Evolutionary conservation across 1,284 basidiomycete genomes (phyloP).

Genomic region (Ustilago tritici): DNA sequence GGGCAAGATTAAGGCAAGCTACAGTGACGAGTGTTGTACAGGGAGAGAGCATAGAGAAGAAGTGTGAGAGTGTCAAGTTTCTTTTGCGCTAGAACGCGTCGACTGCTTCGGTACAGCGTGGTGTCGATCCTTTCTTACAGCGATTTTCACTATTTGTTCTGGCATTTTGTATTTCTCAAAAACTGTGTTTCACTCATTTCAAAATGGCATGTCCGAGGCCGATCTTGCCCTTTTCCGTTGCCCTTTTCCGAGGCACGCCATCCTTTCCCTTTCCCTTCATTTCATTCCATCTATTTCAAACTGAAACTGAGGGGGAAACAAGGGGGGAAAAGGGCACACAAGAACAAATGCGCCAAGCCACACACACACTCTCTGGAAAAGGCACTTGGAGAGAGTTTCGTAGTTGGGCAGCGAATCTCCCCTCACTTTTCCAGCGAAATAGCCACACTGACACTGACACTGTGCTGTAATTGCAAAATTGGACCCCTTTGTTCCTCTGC

Average conservation of each 20-base stretch:
- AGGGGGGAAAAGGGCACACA: neutral
- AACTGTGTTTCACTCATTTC: neutral
- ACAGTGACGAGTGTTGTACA: neutral
- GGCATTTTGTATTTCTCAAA: neutral
- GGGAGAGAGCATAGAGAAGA: neutral
- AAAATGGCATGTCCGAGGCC: too few relatives aligned
- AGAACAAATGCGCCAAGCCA: neutral
- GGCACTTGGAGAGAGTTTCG: slow-evolving; percentile 4
- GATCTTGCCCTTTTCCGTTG: too few relatives aligned
- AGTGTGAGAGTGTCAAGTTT: neutral
- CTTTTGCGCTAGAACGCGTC: slow-evolving; percentile 3
- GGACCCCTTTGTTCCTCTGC: too few relatives aligned
- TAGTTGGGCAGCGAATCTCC: slow-evolving; percentile 23
- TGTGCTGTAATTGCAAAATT: neutral
- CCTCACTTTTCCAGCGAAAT: neutral
- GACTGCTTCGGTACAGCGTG: slow-evolving; percentile 12
- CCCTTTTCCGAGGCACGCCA: too few relatives aligned
- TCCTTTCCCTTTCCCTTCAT: too few relatives aligned
- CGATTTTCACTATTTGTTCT: neutral
- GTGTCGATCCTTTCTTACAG: slow-evolving; percentile 4
- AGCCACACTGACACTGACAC: too few relatives aligned
- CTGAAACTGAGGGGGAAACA: neutral
- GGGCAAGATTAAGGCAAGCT: too few relatives aligned
- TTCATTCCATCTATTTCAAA: too few relatives aligned
- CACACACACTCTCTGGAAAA: neutral